These are phyloP conservation scores for Leishmania mexicana DNA, from an alignment of 208 protist species.

Conservation along the genomic window DNA sequence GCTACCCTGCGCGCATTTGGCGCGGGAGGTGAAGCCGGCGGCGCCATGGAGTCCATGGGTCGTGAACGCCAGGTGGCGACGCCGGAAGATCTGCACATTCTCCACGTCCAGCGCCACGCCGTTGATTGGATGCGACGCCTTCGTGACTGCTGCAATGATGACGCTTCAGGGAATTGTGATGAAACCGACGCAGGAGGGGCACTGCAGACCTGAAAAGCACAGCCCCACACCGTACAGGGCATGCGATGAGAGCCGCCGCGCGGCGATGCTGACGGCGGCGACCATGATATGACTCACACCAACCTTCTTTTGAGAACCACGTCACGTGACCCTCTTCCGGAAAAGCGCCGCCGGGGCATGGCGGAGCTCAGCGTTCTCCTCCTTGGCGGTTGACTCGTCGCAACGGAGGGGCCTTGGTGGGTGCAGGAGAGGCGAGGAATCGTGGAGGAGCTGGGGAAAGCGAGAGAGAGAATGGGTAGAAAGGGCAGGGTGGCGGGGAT, in stretches of 20 bases:
- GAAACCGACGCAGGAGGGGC: slow-evolving; percentile 59
- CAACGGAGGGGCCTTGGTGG: not conserved
- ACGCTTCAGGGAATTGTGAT: slow-evolving; percentile 69
- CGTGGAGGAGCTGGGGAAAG: not conserved
- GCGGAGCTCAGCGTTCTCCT: not conserved
- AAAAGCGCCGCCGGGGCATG: not conserved
- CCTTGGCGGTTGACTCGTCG: not conserved
- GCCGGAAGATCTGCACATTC: slow-evolving; percentile 55
- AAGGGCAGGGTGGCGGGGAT: not conserved
- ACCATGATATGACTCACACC: slow-evolving; percentile 55
- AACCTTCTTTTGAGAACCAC: slow-evolving; percentile 32
- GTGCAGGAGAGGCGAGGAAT: too few relatives aligned
- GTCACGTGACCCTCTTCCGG: too few relatives aligned
- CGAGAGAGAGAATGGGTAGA: not conserved
- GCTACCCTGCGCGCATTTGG: not conserved
- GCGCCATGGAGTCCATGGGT: slow-evolving; percentile 48
- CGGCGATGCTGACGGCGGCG: slow-evolving; percentile 45
- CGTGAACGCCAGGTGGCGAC: slow-evolving; percentile 38
- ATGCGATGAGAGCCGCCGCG: slow-evolving; percentile 54
- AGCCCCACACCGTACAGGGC: slow-evolving; percentile 64
- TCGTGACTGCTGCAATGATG: slow-evolving; percentile 41
- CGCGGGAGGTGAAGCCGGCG: slow-evolving; percentile 38
- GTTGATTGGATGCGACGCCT: slow-evolving; percentile 50
- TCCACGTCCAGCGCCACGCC: slow-evolving; percentile 56
- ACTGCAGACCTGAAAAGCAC: slow-evolving; percentile 57